phyloP scores from a whole-genome alignment of 1,284 basidiomycete genomes.

The Ceratobasidium sp. region DNA sequence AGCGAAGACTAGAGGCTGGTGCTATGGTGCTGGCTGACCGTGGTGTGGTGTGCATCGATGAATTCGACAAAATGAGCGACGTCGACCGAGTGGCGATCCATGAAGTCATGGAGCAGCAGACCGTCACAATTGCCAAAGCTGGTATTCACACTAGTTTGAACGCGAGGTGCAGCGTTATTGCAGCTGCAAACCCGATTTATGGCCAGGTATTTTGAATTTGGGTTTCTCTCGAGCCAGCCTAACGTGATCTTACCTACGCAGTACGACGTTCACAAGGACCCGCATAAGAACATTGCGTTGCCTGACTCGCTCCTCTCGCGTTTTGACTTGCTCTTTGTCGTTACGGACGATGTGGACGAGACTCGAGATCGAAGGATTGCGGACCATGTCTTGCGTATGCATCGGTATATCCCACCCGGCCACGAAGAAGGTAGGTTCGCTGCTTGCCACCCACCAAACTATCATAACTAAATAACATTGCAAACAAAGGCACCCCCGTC shows the following conservation, averaged over 20 bases:
- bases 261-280: conserved; percentile 99
- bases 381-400: conserved; percentile 97
- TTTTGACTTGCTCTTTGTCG: conserved; percentile 98
- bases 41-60: conserved; percentile 99
- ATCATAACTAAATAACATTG: background rate
- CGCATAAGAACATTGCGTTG: conserved; percentile 97
- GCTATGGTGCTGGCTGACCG: conserved; percentile 99
- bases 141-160: conserved; percentile 99
- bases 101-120: conserved; percentile 99
- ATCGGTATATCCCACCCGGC: conserved; percentile 95
- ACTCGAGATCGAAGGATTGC: conserved; percentile 92
- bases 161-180: conserved; percentile 96
- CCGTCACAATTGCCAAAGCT: conserved; percentile 98
- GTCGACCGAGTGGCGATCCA: conserved; percentile 99
- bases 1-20: conserved; percentile 94
- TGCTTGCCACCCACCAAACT: background rate
- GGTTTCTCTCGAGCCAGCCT: conserved; percentile 25
- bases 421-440: conserved; percentile 84
- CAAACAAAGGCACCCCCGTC: conserved; percentile 64
- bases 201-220: conserved; percentile 73
- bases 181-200: conserved; percentile 98
- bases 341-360: conserved; percentile 98
- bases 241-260: conserved; percentile 49
- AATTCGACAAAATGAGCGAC: conserved; percentile 99
- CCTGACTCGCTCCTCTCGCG: conserved; percentile 98